phyloP scores from a whole-genome alignment of 805 yeast species.

The Starmera amethionina region DNA sequence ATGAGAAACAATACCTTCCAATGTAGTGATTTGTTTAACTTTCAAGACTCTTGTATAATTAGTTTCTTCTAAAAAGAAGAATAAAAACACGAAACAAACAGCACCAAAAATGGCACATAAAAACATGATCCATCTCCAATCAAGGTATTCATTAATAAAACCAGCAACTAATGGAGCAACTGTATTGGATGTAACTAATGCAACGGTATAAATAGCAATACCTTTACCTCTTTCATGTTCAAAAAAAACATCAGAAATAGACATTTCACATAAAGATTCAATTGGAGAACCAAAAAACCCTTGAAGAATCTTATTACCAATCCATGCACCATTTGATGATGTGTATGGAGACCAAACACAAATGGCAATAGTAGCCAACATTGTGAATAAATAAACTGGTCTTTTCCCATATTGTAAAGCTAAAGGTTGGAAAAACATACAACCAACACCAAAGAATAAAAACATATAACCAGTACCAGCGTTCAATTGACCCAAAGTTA shows the following conservation, averaged over 20 bases:
- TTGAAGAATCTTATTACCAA: conserved; percentile 27
- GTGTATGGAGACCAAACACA: conserved; percentile 34
- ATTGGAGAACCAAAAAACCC: conserved; percentile 31
- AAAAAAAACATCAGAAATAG: conserved; percentile 39
- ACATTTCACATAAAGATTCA: conserved; percentile 40
- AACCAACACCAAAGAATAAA: conserved; percentile 40
- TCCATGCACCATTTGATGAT: conserved; percentile 25
- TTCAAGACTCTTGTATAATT: conserved; percentile 27
- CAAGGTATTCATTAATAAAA: conserved; percentile 37
- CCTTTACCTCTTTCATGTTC: conserved; percentile 41
- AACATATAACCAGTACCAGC: conserved; percentile 41
- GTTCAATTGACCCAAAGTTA: conserved; percentile 31
- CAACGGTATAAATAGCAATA: conserved; percentile 40
- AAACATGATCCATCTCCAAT: conserved; percentile 45
- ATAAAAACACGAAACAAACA: conserved; percentile 27
- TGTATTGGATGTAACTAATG: conserved; percentile 44
- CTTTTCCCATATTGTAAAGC: conserved; percentile 39
- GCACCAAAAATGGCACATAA: conserved; percentile 38
- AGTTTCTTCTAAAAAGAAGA: conserved; percentile 47
- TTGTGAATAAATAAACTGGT: conserved; percentile 30
- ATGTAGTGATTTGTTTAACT: conserved; percentile 5
- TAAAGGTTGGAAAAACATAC: conserved; percentile 40
- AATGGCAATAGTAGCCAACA: conserved; percentile 27
- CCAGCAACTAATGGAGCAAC: conserved; percentile 55
- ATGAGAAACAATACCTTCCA: conserved; percentile 5